Evolutionary conservation across 2,329 filamentous ascomycete genomes (phyloP), one percentile per base, ranked within the genome.

Genomic region (Colletotrichum sublineola): DNA sequence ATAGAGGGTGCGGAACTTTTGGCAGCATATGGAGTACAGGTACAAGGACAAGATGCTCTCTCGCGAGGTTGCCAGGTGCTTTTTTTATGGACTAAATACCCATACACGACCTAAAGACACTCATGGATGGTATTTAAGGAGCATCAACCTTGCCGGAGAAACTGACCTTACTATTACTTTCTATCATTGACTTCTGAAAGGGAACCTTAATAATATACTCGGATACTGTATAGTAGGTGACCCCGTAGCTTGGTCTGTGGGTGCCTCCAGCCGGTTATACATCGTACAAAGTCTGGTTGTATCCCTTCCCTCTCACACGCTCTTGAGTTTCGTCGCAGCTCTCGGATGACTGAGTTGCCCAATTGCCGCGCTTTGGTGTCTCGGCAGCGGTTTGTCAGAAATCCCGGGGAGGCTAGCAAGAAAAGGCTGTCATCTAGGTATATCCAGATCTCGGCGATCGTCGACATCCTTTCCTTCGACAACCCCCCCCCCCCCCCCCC

Each of bases 361-460:
- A 18, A 18, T 29, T n/a, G n/a, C 36, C 52, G 11, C 20, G 8
- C 36, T n/a, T 14, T 40, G 18, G 5, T 42, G 3, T 20, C 15
- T 36, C 15, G 20, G 5, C 5, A 33, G 61, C n/a, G 48, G 40
- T 33, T 44, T 40, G 14, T 63, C 50, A 14, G 52, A n/a, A 31
- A 52, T 24, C 38, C 58, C 50, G 60, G 44, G 42, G 48, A 42
- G 58, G 5, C 5, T n/a, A 31, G 52, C 58, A 18, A 44, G 15
- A 6, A 5, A 4, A 20, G 15, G 44, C 58, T 58, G 60, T 31
- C 65, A 64, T 72, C 60, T 55, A 20, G 60, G 24, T 24, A 24
- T 24, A 63, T 56, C 36, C 65, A 63, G 65, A 72, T 69, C 69
- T 72, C 36, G 65, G 66, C 58, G 65, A 72, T 72, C 64, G 40